phyloP scores from a whole-genome alignment of 2,329 filamentous ascomycete species.

The Fusarium scirpi region DNA sequence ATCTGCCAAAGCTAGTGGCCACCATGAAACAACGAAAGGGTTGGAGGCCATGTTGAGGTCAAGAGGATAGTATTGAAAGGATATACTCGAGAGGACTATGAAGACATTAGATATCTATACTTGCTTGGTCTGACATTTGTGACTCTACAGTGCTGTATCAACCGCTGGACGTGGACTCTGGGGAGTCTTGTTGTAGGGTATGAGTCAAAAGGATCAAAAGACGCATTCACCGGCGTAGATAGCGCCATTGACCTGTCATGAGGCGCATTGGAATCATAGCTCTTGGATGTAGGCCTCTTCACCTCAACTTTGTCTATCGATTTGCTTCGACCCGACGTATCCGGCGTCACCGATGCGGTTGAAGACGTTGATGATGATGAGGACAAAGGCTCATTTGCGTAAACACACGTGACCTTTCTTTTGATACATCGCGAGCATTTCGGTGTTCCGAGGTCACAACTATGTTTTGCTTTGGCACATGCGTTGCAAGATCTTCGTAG shows the following conservation, averaged over 20 bases:
- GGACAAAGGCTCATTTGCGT: slow-evolving; percentile 65
- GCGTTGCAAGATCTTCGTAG: slow-evolving; percentile 68
- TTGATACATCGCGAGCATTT: slow-evolving; percentile 67
- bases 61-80: slow-evolving; percentile 70
- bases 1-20: slow-evolving; percentile 67
- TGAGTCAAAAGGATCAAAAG: slow-evolving; percentile 67
- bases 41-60: slow-evolving; percentile 65
- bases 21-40: slow-evolving; percentile 70
- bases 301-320: neutral
- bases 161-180: slow-evolving; percentile 62
- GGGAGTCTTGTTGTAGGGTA: slow-evolving; percentile 66
- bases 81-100: slow-evolving; percentile 69
- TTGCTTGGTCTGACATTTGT: neutral
- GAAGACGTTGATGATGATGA: slow-evolving; percentile 13
- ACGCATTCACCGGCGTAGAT: slow-evolving; percentile 48
- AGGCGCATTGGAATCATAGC: neutral
- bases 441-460: slow-evolving; percentile 66
- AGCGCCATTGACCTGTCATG: slow-evolving; percentile 14
- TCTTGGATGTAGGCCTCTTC: neutral
- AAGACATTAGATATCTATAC: slow-evolving; percentile 28
- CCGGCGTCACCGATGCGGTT: neutral
- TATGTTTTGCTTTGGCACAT: slow-evolving; percentile 67
- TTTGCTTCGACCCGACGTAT: slow-evolving; percentile 15
- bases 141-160: slow-evolving; percentile 66
- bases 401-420: slow-evolving; percentile 60